Base-by-base conservation (phyloP, 257 asterid genomes). In the Forsythia suspensa region DNA sequence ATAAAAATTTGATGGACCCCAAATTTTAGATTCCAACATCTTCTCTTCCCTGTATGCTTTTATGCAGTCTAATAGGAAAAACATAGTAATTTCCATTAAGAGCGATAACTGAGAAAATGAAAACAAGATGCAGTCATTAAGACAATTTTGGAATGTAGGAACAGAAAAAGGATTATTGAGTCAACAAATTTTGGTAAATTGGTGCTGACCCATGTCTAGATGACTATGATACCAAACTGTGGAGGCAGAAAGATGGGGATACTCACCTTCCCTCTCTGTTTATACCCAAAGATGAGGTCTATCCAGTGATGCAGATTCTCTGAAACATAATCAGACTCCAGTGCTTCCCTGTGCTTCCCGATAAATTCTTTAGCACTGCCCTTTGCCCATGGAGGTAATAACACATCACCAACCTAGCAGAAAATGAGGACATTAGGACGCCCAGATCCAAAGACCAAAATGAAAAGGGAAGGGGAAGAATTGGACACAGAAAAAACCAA, bases 291-390 rank as follows among this genome's bases (percentile, higher is more conserved):
- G 85, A 96, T 94, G 70, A 96, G 98, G 87, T 96, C 99, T 82
- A 96, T 96, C 99, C 99, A 96, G 80, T 96, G 98, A 84, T 96
- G 99, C 80, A 96, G 92, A 87, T 94, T 88, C 88, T 92, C 94
- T 34, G 99, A 96, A 76, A 96, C 97, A 90, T 89, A 94, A 88
- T 94, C 95, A 38, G 98, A 96, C 79, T 96, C 99, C 88, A 96
- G 81, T n/a, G 99, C 98, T 86, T 92, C 99, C 86, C 98, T 88
- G 73, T 96, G 98, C 92, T 89, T 94, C 89, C 79, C 89, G 65
- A 96, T 89, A 86, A 96, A 96, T 89, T 96, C 99, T 84, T 94
- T 88, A 57, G 84, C 89, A 81, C 99, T 96, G 84, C 96, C 97
- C 75, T 87, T 92, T 72, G 98, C 95, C 99, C 99, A 96, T 70